A percentile compares a stretch with the other conserved stretches of the same genome.
phyloP scores from a whole-genome alignment of 495 filamentous ascomycete genomes.

The Xanthoparmelia taractica region DNA sequence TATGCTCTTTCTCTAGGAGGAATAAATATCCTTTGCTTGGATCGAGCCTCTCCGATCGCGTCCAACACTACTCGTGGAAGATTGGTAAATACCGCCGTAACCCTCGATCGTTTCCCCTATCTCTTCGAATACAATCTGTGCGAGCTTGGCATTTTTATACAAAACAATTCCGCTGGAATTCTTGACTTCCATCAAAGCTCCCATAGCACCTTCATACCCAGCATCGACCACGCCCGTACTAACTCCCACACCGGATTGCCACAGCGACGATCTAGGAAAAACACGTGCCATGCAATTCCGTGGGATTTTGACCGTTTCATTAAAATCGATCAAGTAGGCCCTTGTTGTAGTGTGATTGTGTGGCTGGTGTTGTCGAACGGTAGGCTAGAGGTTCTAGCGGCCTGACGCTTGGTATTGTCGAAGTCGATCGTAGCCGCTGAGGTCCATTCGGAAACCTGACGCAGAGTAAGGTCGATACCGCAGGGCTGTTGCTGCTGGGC shows the following conservation, averaged over 20 bases:
- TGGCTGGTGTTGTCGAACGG: too few relatives aligned
- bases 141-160: constrained; percentile 34
- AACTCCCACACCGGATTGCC: constrained; percentile 14
- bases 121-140: constrained; percentile 38
- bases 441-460: constrained; percentile 25
- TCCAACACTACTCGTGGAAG: too few relatives aligned
- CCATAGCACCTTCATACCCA: constrained; percentile 42
- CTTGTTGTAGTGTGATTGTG: neutral
- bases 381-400: constrained; percentile 17
- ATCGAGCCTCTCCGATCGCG: too few relatives aligned
- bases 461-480: neutral
- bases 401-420: constrained; percentile 34
- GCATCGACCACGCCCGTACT: constrained; percentile 40
- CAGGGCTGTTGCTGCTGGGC: neutral
- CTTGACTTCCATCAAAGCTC: constrained; percentile 37
- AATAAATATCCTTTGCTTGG: too few relatives aligned
- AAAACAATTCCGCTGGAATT: constrained; percentile 35
- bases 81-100: constrained; percentile 40
- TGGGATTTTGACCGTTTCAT: neutral
- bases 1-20: too few relatives aligned
- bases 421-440: constrained; percentile 40
- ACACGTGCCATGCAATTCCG: neutral
- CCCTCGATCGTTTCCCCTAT: constrained; percentile 34
- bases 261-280: neutral
- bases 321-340: constrained; percentile 1